A percentile compares a stretch with the other conserved stretches of the same genome.
Evolutionary conservation across 2,329 filamentous ascomycete genomes (phyloP).

Genomic region (Fusarium sulawesiense): DNA sequence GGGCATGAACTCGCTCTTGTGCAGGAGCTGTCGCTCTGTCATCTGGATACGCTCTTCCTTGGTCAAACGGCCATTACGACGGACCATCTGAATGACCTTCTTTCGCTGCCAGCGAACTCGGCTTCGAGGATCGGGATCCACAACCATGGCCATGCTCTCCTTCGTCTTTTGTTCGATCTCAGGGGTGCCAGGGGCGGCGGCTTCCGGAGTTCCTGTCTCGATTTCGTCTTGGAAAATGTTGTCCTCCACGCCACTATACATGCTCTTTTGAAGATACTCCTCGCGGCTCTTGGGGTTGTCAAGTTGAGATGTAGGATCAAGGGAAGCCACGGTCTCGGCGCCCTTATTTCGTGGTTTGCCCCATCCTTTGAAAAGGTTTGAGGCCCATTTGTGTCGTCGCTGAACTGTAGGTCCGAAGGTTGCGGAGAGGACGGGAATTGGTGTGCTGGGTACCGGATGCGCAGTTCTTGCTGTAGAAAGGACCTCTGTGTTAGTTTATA

Average conservation of each 20-base stretch:
- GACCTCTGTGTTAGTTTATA: slow-evolving; percentile 27
- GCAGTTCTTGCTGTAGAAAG: slow-evolving; percentile 38
- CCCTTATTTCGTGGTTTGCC: slow-evolving; percentile 48
- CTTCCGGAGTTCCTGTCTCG: slow-evolving; percentile 50
- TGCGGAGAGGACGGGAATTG: slow-evolving; percentile 31
- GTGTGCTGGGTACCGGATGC: slow-evolving; percentile 32
- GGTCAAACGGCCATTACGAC: slow-evolving; percentile 64
- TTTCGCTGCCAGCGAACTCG: slow-evolving; percentile 83
- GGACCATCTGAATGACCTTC: slow-evolving; percentile 82
- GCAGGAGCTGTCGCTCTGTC: slow-evolving; percentile 64
- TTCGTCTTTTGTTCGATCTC: slow-evolving; percentile 54
- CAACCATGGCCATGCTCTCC: slow-evolving; percentile 68
- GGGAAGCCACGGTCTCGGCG: slow-evolving; percentile 45
- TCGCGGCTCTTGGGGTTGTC: slow-evolving; percentile 57
- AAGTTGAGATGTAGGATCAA: slow-evolving; percentile 50
- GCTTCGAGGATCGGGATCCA: slow-evolving; percentile 80
- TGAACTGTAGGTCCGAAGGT: slow-evolving; percentile 41
- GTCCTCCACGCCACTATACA: slow-evolving; percentile 60
- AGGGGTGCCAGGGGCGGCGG: slow-evolving; percentile 43
- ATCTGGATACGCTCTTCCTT: slow-evolving; percentile 75
- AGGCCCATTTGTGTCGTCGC: slow-evolving; percentile 58
- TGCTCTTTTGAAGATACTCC: slow-evolving; percentile 54
- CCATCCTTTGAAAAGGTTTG: slow-evolving; percentile 55
- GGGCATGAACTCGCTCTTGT: slow-evolving; percentile 78
- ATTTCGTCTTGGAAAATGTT: slow-evolving; percentile 73